Evolutionary conservation across 2,329 filamentous ascomycete genomes (phyloP).

Genomic region (Coniochaeta sp.): DNA sequence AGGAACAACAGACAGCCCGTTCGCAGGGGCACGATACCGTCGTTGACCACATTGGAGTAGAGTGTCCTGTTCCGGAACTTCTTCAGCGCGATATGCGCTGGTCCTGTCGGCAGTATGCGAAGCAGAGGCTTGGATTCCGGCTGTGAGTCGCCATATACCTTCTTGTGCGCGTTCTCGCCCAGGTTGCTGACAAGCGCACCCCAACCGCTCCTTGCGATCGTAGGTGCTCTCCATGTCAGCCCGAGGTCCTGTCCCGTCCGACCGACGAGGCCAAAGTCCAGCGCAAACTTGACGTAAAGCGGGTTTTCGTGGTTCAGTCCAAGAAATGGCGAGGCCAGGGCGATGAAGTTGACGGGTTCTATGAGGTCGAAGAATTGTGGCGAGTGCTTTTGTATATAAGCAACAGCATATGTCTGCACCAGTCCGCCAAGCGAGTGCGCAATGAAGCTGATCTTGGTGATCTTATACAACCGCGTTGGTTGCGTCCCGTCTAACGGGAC

Average conservation of each 20-base stretch:
- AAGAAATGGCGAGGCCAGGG: slow-evolving; percentile 79
- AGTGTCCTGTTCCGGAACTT: slow-evolving; percentile 87
- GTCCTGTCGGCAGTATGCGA: slow-evolving; percentile 82
- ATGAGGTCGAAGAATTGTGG: slow-evolving; percentile 84
- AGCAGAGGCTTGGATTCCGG: slow-evolving; percentile 84
- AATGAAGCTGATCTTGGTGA: slow-evolving; percentile 92
- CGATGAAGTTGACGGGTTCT: slow-evolving; percentile 82
- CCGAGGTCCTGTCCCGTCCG: slow-evolving; percentile 92
- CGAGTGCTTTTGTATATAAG: slow-evolving; percentile 94
- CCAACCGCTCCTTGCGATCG: slow-evolving; percentile 79
- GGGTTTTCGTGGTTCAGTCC: slow-evolving; percentile 97
- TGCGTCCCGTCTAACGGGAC: slow-evolving; percentile 17
- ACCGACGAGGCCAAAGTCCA: slow-evolving; percentile 95
- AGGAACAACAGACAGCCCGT: slow-evolving; percentile 96
- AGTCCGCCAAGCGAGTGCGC: slow-evolving; percentile 87
- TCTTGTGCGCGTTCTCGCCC: slow-evolving; percentile 58
- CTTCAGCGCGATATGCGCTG: slow-evolving; percentile 77
- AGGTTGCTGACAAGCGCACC: slow-evolving; percentile 78
- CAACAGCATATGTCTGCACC: slow-evolving; percentile 88
- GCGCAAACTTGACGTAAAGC: slow-evolving; percentile 90
- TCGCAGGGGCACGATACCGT: slow-evolving; percentile 89
- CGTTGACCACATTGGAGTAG: slow-evolving; percentile 96
- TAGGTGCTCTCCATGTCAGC: slow-evolving; percentile 87
- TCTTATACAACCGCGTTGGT: slow-evolving; percentile 59
- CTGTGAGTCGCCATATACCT: slow-evolving; percentile 52